These are phyloP conservation scores for Nothophoma quercina DNA, from an alignment of 2,329 filamentous ascomycete genomes.

Conservation along the genomic window DNA sequence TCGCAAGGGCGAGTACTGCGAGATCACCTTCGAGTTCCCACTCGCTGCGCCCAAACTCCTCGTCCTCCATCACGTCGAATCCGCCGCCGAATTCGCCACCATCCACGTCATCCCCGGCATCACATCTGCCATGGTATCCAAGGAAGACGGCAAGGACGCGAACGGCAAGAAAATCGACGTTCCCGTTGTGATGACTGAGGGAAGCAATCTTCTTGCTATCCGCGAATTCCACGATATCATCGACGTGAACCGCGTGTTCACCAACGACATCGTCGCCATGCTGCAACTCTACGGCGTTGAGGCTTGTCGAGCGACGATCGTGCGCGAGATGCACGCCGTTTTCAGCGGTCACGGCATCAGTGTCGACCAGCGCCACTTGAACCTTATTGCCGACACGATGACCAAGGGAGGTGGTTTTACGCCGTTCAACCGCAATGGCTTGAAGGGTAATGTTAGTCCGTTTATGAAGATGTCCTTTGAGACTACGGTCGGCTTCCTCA, in stretches of 20 bases:
- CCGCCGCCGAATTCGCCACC: constrained; percentile 77
- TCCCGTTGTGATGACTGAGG: constrained; percentile 73
- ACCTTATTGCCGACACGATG: constrained; percentile 97
- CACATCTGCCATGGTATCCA: constrained; percentile 72
- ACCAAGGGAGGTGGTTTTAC: constrained; percentile 90
- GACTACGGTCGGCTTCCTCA: constrained; percentile 92
- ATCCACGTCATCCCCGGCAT: constrained; percentile 88
- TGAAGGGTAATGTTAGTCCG: constrained; percentile 83
- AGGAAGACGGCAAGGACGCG: constrained; percentile 59
- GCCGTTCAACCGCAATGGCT: constrained; percentile 89
- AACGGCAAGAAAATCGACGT: constrained; percentile 57
- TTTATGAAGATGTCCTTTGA: constrained; percentile 99
- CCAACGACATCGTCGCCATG: constrained; percentile 91
- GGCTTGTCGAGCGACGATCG: constrained; percentile 85
- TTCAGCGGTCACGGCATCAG: constrained; percentile 91
- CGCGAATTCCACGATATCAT: constrained; percentile 85
- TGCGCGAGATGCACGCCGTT: constrained; percentile 82
- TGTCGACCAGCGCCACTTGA: constrained; percentile 91
- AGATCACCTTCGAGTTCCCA: constrained; percentile 83
- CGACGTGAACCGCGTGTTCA: constrained; percentile 84
- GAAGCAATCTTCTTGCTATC: constrained; percentile 90
- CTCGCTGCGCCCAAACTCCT: constrained; percentile 85
- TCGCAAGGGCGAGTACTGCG: constrained; percentile 74
- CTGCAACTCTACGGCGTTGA: constrained; percentile 90
- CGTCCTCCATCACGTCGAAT: constrained; percentile 89